phyloP scores from a whole-genome alignment of 305 asterid genomes.

The Andrographis paniculata region DNA sequence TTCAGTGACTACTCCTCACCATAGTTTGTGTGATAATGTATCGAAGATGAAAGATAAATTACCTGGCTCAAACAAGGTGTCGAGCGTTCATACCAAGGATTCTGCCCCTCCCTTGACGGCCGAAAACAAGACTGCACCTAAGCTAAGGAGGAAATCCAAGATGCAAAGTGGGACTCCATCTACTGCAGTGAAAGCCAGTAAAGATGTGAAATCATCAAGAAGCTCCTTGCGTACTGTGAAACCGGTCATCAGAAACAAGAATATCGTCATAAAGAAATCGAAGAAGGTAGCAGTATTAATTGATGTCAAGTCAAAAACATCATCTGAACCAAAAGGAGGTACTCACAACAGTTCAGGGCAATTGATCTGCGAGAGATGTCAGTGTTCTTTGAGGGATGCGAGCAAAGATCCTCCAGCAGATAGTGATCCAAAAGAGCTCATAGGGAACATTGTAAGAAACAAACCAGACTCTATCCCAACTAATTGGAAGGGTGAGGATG shows the following conservation, averaged over 20 bases:
- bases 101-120: conserved; percentile 29
- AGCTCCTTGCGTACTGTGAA: conserved; percentile 37
- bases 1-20: conserved; percentile 19
- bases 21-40: conserved; percentile 18
- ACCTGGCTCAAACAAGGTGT: conserved; percentile 23
- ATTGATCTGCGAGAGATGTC: conserved; percentile 72
- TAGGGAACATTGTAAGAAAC: conserved; percentile 21
- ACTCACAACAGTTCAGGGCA: conserved; percentile 27
- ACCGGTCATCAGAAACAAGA: conserved; percentile 51
- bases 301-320: conserved; percentile 16
- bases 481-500: conserved; percentile 24
- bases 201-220: conserved; percentile 38
- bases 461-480: conserved; percentile 21
- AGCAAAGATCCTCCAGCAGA: conserved; percentile 20
- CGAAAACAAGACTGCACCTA: conserved; percentile 38
- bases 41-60: conserved; percentile 21
- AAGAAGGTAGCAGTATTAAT: conserved; percentile 31
- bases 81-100: conserved; percentile 24
- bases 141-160: conserved; percentile 46
- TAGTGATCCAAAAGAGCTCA: conserved; percentile 16
- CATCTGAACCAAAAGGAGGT: conserved; percentile 22
- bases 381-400: conserved; percentile 51
- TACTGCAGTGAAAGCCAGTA: conserved; percentile 35
- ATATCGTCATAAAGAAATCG: conserved; percentile 39
- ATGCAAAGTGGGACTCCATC: conserved; percentile 38